Evolutionary conservation across 2,329 filamentous ascomycete species (phyloP).

Genomic region (Seiridium unicorne): DNA sequence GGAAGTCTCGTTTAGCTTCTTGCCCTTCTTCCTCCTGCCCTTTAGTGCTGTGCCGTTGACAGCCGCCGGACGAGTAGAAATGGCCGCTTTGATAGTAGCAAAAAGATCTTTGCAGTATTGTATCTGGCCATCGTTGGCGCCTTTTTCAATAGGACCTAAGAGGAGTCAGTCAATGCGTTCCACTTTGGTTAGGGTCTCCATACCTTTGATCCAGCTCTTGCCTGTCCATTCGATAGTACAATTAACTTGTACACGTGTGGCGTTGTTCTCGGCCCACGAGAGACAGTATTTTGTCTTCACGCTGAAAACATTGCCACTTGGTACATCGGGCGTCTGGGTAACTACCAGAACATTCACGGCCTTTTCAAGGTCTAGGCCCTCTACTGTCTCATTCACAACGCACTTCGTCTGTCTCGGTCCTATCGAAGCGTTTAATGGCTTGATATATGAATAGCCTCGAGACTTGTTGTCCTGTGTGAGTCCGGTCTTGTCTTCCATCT

Average conservation of each 20-base stretch:
- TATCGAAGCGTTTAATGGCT: conserved; percentile 79
- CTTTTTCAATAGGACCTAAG: conserved; percentile 90
- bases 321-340: conserved; percentile 92
- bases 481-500: conserved; percentile 81
- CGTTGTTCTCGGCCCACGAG: conserved; percentile 85
- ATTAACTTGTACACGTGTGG: conserved; percentile 81
- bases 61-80: conserved; percentile 61
- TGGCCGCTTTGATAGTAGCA: conserved; percentile 68
- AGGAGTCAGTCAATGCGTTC: conserved; percentile 5
- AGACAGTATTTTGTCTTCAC: conserved; percentile 95
- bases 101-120: conserved; percentile 81
- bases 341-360: conserved; percentile 77
- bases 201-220: conserved; percentile 97
- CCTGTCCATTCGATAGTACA: conserved; percentile 94
- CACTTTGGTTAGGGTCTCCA: conserved; percentile 19
- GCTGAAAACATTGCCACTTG: conserved; percentile 85
- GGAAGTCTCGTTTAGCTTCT: conserved; percentile 45
- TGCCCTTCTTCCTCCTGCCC: conserved; percentile 60
- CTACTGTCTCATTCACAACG: conserved; percentile 81
- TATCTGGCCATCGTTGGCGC: conserved; percentile 84
- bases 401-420: conserved; percentile 95
- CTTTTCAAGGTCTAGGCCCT: conserved; percentile 83
- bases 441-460: conserved; percentile 83
- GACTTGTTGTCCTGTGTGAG: conserved; percentile 72
- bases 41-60: conserved; percentile 47